Base-by-base conservation (phyloP, 2,329 filamentous ascomycete species). In the Colletotrichum sp. region DNA sequence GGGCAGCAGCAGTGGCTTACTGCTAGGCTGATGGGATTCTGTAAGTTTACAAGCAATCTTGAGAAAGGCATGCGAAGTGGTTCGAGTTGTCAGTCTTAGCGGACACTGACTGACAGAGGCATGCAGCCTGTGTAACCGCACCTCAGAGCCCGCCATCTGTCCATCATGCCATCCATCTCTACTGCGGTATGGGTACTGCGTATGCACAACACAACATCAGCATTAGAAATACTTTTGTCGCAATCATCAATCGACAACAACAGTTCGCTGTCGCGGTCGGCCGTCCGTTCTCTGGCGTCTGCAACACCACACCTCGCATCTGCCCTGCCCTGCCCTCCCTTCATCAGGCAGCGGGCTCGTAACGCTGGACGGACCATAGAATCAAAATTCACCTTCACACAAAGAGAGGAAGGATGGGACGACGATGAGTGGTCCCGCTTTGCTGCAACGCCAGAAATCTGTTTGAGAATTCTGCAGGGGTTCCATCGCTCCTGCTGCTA, bases 381-480 rank as follows among this genome's bases (percentile, higher is more conserved):
- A 36, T 36, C 49, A 36, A 66, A 49, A 26, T 66, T 49, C 21
- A 62, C 21, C 9, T 49, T 49, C 39, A 49, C 39, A 49, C 39
- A 59, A 62, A 69, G 57, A 63, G 69, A 62, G 16, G 39, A 39
- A 49, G 55, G 63, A 78, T 71, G 71, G 71, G 69, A 72, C 57
- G 71, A 78, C 24, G 64, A 66, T 44, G 69, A 76, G 34, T 71
- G 71, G 71, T 39, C 63, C 73, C 65, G 73, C 64, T 57, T 18
- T 72, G 70, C 57, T 76, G 70, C 64, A 73, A 77, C 68, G 39
- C 74, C 69, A 69, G 55, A 73, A 65, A 65, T 66, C n/a, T 80
- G 79, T 80, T 80, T 80, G 77, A 80, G 79, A 69, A 75, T 71
- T 68, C 63, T 79, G 78, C 78, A 79, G 75, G 78, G 79, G 79